Evolutionary conservation across 2,329 filamentous ascomycete genomes (phyloP).

Genomic region (Aspergillus proliferans): DNA sequence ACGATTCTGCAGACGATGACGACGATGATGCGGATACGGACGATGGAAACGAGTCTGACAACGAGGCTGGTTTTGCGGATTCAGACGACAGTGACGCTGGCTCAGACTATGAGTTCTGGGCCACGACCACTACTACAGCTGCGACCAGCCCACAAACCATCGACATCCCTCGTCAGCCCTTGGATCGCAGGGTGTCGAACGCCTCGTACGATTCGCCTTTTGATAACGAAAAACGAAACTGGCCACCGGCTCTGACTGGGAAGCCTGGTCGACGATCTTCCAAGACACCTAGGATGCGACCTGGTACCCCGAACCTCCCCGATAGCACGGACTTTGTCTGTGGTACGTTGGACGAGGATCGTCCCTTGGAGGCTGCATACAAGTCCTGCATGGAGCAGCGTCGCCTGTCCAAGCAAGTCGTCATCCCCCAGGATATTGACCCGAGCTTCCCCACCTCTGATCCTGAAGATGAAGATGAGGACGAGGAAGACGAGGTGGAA

Average conservation of each 20-base stretch:
- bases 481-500: slow-evolving; percentile 57
- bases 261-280: slow-evolving; percentile 29
- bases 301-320: slow-evolving; percentile 73
- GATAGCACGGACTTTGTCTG: slow-evolving; percentile 99
- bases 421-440: slow-evolving; percentile 93
- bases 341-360: slow-evolving; percentile 91
- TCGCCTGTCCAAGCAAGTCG: slow-evolving; percentile 70
- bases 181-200: slow-evolving; percentile 45
- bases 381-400: slow-evolving; percentile 75
- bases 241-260: slow-evolving; percentile 25
- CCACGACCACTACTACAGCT: slow-evolving; percentile 40
- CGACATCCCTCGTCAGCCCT: slow-evolving; percentile 42
- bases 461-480: slow-evolving; percentile 75
- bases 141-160: slow-evolving; percentile 50
- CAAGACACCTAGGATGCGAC: slow-evolving; percentile 52
- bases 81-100: slow-evolving; percentile 61
- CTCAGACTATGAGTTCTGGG: slow-evolving; percentile 62
- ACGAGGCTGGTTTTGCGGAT: slow-evolving; percentile 64
- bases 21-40: slow-evolving; percentile 55
- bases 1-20: slow-evolving; percentile 54
- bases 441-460: slow-evolving; percentile 95
- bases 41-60: slow-evolving; percentile 74
- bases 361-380: slow-evolving; percentile 89
- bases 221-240: slow-evolving; percentile 22
- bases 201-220: slow-evolving; percentile 50